Percentiles rank a stretch among this genome's conserved stretches.
phyloP scores from a whole-genome alignment of 257 asterid species.

The Lavandula angustifolia region DNA sequence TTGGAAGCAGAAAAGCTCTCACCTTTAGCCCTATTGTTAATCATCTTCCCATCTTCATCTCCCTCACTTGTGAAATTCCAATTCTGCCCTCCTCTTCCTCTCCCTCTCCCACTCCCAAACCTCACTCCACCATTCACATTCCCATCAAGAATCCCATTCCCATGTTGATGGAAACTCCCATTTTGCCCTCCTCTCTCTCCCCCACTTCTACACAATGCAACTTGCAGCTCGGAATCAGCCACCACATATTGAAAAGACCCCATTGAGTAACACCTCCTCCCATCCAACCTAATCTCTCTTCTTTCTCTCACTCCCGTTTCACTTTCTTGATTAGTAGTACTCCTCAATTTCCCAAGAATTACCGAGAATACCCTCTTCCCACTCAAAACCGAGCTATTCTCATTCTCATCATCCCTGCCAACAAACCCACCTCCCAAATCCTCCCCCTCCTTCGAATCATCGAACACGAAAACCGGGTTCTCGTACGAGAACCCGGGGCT shows the following conservation, averaged over 20 bases:
- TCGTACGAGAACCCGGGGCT: slow-evolving; percentile 56
- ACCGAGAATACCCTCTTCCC: slow-evolving; percentile 81
- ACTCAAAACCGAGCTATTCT: slow-evolving; percentile 38
- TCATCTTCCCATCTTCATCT: slow-evolving; percentile 64
- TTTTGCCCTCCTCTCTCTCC: slow-evolving; percentile 31
- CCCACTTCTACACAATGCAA: slow-evolving; percentile 52
- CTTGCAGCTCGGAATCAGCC: slow-evolving; percentile 80
- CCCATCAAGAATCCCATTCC: slow-evolving; percentile 26
- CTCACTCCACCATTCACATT: slow-evolving; percentile 32
- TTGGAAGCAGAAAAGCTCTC: slow-evolving; percentile 98
- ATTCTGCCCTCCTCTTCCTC: slow-evolving; percentile 46
- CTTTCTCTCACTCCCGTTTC: slow-evolving; percentile 59
- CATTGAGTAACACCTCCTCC: slow-evolving; percentile 94
- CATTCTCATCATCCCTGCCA: slow-evolving; percentile 41
- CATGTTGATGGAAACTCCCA: slow-evolving; percentile 13
- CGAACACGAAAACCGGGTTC: slow-evolving; percentile 60
- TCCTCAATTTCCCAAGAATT: slow-evolving; percentile 80
- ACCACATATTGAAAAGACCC: slow-evolving; percentile 96
- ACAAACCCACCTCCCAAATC: slow-evolving; percentile 38
- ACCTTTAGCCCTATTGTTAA: slow-evolving; percentile 70
- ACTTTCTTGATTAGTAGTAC: slow-evolving; percentile 34
- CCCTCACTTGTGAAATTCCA: slow-evolving; percentile 55
- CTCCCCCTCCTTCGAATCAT: slow-evolving; percentile 50
- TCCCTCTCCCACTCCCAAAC: slow-evolving; percentile 22
- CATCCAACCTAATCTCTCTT: slow-evolving; percentile 81